Conservation (phyloP, 2,329 filamentous ascomycete genomes). For the Karstenula rhodostoma region DNA sequence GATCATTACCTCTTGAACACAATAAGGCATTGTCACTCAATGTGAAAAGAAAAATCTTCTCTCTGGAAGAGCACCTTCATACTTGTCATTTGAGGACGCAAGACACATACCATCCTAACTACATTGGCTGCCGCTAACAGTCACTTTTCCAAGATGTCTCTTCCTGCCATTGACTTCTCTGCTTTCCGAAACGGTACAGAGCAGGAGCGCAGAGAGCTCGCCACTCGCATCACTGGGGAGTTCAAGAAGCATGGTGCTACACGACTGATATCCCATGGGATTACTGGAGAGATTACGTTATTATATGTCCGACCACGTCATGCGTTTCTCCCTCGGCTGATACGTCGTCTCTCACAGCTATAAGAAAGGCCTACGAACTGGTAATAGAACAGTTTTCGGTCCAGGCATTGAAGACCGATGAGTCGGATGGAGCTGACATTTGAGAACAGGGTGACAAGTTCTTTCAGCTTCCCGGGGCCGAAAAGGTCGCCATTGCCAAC, state of each 20-base stretch:
- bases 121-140: not conserved
- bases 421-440: not conserved
- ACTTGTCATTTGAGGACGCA: not conserved
- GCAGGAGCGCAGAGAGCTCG: conserved; percentile 1
- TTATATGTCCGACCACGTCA: not conserved
- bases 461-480: conserved; percentile 17
- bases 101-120: not conserved
- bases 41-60: not conserved
- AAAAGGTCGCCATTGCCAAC: conserved; percentile 17
- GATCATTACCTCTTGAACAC: conserved; percentile 1
- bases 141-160: conserved; percentile 4
- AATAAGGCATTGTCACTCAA: not conserved
- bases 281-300: conserved; percentile 8
- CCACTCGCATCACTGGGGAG: conserved; percentile 4
- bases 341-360: not conserved
- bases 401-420: not conserved
- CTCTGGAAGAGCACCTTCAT: not conserved
- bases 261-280: conserved; percentile 1
- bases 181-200: conserved; percentile 10
- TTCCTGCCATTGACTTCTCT: conserved; percentile 10
- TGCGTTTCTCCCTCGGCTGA: not conserved
- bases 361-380: conserved; percentile 5
- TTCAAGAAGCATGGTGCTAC: conserved; percentile 13
- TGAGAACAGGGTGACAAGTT: conserved; percentile 17
- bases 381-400: not conserved